A percentile compares a stretch with the other conserved stretches of the same genome.
Conservation (phyloP, 305 asterid species). For the Solanum hybrid region DNA sequence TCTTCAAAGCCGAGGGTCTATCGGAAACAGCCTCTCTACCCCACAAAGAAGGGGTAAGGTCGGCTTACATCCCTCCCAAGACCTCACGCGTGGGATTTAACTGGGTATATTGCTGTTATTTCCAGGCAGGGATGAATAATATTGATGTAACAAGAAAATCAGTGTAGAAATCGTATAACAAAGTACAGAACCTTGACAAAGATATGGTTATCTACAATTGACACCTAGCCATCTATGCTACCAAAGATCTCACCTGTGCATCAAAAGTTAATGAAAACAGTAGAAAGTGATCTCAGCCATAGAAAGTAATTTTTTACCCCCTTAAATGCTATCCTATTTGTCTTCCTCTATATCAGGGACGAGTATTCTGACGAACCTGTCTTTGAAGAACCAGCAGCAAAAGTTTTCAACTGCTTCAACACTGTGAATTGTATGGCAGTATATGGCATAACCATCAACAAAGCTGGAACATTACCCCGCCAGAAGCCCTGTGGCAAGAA, state of each 20-base stretch:
- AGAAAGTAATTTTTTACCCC: not conserved
- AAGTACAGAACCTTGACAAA: not conserved
- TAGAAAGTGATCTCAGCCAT: not conserved
- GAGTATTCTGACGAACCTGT: slow-evolving; percentile 38
- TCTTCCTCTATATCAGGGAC: not conserved
- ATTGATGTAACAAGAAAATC: not conserved
- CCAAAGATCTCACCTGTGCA: not conserved
- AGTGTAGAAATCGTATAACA: not conserved
- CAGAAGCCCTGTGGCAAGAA: slow-evolving; percentile 59
- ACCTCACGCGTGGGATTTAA: not conserved
- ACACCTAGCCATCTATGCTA: not conserved
- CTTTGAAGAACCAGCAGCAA: slow-evolving; percentile 80
- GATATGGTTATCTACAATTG: not conserved
- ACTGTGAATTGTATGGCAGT: slow-evolving; percentile 85
- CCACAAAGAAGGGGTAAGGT: not conserved
- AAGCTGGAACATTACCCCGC: slow-evolving; percentile 95
- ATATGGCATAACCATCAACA: slow-evolving; percentile 95
- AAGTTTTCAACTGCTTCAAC: slow-evolving; percentile 60
- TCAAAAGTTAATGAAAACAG: not conserved
- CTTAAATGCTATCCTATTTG: not conserved
- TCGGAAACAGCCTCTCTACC: not conserved
- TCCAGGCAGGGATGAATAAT: not conserved
- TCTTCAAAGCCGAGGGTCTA: not conserved
- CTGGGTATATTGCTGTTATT: not conserved
- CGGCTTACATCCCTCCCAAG: not conserved